Evolutionary conservation across 352 stramenopile genomes (phyloP).

Genomic region (Globisporangium cystogenes): DNA sequence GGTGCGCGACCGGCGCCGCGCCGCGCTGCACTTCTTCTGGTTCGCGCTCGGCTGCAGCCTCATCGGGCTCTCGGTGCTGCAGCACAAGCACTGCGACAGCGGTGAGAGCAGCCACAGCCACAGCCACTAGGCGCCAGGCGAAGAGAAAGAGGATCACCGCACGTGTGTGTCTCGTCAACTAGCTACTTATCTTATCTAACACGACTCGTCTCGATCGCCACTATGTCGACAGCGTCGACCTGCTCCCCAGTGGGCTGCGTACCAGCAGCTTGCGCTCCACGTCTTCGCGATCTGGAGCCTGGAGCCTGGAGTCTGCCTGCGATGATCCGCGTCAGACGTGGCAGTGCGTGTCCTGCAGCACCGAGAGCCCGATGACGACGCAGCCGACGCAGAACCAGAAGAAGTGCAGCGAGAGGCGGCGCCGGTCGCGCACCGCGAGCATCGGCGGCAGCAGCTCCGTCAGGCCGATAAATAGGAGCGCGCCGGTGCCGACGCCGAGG

Average conservation of each 20-base stretch:
- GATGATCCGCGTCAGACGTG: too few relatives aligned
- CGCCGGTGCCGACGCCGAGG: slow-evolving; percentile 15
- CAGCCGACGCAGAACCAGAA: slow-evolving; percentile 13
- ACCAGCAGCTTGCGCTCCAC: too few relatives aligned
- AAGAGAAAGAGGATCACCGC: too few relatives aligned
- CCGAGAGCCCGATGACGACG: slow-evolving; percentile 12
- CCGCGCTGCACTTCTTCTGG: slow-evolving; percentile 11
- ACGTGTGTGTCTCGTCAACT: too few relatives aligned
- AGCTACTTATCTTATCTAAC: too few relatives aligned
- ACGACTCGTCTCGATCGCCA: too few relatives aligned
- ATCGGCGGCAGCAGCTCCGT: slow-evolving; percentile 12
- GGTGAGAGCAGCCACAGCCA: neutral
- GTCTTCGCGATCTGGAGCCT: neutral
- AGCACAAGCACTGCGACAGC: slow-evolving; percentile 13
- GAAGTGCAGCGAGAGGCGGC: slow-evolving; percentile 5
- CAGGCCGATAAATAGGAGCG: slow-evolving; percentile 13
- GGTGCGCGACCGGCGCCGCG: slow-evolving; percentile 7
- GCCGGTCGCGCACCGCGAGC: slow-evolving; percentile 10
- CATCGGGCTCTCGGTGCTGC: slow-evolving; percentile 12
- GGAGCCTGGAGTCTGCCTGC: too few relatives aligned
- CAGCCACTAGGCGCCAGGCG: neutral
- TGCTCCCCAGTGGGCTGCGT: too few relatives aligned
- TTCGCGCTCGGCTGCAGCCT: slow-evolving; percentile 13
- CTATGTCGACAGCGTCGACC: too few relatives aligned
- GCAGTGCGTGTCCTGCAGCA: slow-evolving; percentile 12